Evolutionary conservation across 768 basidiomycete species (phyloP), one percentile per base, ranked within the genome.

Genomic region (Leccinellum luteum): DNA sequence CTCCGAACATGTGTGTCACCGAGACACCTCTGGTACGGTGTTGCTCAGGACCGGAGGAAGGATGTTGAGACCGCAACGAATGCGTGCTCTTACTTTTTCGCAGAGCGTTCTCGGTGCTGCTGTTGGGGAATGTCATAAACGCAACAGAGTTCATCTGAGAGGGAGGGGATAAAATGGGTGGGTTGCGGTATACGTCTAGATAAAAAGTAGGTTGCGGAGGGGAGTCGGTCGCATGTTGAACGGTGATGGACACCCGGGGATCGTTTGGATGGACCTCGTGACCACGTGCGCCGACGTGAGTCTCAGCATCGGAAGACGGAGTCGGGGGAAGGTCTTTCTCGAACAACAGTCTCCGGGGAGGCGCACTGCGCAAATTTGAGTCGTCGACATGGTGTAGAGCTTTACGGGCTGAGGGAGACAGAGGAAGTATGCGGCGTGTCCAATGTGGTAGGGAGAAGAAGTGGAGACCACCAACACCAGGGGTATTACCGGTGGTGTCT

Each of bases 371-470:
- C 60, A 44, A 60, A 56, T 60, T 57, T 52, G 61, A 48, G 49
- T 73, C 72, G 19, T 66, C 64, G 34, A 57, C 59, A 38, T 55
- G 48, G 28, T 56, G 57, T 23, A 54, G 47, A 21, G 61, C 70
- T 55, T 67, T 72, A 59, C 64, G 75, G 9, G 72, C 61, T 34
- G 73, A 60, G 30, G 75, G 19, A 43, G 41, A 65, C 21, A 68
- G 61, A 48, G 73, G 67, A 31, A 72, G 66, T 28, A 71, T 74
- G 58, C 81, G 85, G 63, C 81, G 85, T 65, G 77, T 81, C 86
- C 86, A 87, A 59, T 79, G 76, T 15, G 86, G 84, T 25, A 86
- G 71, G 23, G 87, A 85, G 70, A 89, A 84, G 72, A 89, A 84
- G 70, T 84, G 84, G 34, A 59, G 56, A 15, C 50, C 54, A 48